Percentiles rank a stretch among this genome's conserved stretches.
Conservation (phyloP, 2,329 filamentous ascomycete genomes). For the Trichoderma sp. region DNA sequence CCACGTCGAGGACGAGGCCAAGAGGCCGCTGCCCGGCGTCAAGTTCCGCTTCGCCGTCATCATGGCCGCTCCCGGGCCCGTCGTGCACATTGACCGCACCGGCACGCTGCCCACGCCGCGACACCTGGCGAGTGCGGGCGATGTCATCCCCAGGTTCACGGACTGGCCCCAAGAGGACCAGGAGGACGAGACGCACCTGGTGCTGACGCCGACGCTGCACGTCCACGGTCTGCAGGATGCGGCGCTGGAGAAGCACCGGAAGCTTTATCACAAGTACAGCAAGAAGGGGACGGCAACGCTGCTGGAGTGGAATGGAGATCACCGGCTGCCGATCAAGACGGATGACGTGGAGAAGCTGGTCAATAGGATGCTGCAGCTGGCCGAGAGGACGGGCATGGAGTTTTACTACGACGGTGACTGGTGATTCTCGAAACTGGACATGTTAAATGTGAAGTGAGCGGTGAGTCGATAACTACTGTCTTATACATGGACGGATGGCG, state of each 20-base stretch:
- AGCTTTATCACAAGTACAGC: constrained; percentile 63
- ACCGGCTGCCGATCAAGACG: constrained; percentile 70
- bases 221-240: constrained; percentile 59
- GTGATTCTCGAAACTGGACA: not conserved
- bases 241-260: constrained; percentile 55
- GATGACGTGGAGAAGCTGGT: constrained; percentile 59
- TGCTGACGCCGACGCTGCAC: constrained; percentile 42
- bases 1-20: constrained; percentile 33
- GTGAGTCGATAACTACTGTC: not conserved
- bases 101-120: constrained; percentile 55
- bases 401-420: constrained; percentile 1
- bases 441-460: not conserved
- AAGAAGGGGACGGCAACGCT: constrained; percentile 55
- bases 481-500: not conserved
- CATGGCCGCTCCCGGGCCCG: constrained; percentile 41
- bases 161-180: constrained; percentile 50
- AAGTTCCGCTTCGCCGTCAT: constrained; percentile 43
- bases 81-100: constrained; percentile 43
- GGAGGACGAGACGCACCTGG: constrained; percentile 37
- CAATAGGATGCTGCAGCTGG: constrained; percentile 36
- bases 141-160: constrained; percentile 34
- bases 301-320: constrained; percentile 73
- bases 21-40: constrained; percentile 30
- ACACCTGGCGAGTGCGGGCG: constrained; percentile 34
- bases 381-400: constrained; percentile 27